A percentile compares a stretch with the other conserved stretches of the same genome.
Conservation (phyloP, 768 basidiomycete species). For the Collybia sp. region DNA sequence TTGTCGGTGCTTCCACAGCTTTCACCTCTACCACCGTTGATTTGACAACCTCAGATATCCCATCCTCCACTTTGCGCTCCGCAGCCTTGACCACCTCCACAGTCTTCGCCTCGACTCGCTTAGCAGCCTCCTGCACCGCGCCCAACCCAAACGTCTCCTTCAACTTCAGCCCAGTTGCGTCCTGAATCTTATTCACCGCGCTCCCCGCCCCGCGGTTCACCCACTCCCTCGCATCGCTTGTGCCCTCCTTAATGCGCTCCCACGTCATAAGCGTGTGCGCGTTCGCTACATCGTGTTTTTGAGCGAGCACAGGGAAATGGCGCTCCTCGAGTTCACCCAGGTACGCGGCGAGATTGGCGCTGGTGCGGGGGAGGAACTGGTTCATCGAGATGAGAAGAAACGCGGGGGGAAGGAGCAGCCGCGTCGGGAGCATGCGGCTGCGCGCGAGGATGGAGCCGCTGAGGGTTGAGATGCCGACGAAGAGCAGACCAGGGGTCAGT, state of each 20-base stretch:
- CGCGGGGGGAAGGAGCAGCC: slow-evolving; percentile 71
- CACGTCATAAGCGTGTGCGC: slow-evolving; percentile 58
- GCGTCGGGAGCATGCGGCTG: slow-evolving; percentile 63
- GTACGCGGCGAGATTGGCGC: slow-evolving; percentile 64
- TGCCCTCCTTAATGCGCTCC: slow-evolving; percentile 50
- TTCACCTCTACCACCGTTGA: slow-evolving; percentile 10
- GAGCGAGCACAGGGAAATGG: slow-evolving; percentile 64
- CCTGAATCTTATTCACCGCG: slow-evolving; percentile 54
- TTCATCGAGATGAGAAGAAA: slow-evolving; percentile 65
- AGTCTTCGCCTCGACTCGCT: slow-evolving; percentile 15
- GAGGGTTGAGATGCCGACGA: slow-evolving; percentile 84
- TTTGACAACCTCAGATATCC: slow-evolving; percentile 8
- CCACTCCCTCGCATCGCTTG: slow-evolving; percentile 38
- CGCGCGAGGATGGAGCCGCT: slow-evolving; percentile 85
- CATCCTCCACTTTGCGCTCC: slow-evolving; percentile 18
- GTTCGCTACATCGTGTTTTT: slow-evolving; percentile 61
- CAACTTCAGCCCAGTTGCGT: slow-evolving; percentile 70
- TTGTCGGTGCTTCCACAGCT: slow-evolving; percentile 8
- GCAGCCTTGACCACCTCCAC: slow-evolving; percentile 18
- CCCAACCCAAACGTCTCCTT: slow-evolving; percentile 51
- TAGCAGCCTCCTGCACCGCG: slow-evolving; percentile 7
- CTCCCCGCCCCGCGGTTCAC: slow-evolving; percentile 39
- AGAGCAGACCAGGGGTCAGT: slow-evolving; percentile 85
- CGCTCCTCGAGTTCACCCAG: slow-evolving; percentile 63
- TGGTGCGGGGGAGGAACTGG: slow-evolving; percentile 86